These are phyloP conservation scores for Xerocomellus intermedius DNA, from an alignment of 768 basidiomycete genomes.

Conservation along the genomic window DNA sequence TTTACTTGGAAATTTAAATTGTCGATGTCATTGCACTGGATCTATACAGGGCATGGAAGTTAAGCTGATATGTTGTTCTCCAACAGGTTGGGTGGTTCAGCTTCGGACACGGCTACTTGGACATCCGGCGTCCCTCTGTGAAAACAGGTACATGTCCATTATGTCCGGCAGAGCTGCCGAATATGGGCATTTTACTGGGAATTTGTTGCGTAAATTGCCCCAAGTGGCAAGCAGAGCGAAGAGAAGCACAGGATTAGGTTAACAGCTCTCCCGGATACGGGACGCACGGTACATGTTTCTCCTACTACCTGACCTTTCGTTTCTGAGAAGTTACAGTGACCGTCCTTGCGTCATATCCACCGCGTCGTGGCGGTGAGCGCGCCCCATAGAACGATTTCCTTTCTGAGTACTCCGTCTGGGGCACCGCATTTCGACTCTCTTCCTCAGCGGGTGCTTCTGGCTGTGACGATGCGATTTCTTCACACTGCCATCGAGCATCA, in stretches of 20 bases:
- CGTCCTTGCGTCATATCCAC: constrained; percentile 26
- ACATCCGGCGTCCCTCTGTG: constrained; percentile 12
- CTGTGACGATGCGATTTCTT: constrained; percentile 32
- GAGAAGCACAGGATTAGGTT: constrained; percentile 26
- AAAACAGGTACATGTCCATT: background rate
- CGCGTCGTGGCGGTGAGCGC: constrained; percentile 33
- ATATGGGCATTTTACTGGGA: background rate
- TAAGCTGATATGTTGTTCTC: constrained; percentile 3
- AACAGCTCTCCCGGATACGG: constrained; percentile 20
- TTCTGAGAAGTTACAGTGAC: constrained; percentile 8
- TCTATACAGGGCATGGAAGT: constrained; percentile 4
- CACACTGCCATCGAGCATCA: constrained; percentile 32
- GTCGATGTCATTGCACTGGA: constrained; percentile 25
- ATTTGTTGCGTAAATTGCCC: constrained; percentile 1
- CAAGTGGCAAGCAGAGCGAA: background rate
- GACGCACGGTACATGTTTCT: constrained; percentile 7
- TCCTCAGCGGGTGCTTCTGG: constrained; percentile 28
- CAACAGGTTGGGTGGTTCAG: constrained; percentile 2
- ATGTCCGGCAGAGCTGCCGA: background rate
- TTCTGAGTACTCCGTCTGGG: constrained; percentile 31
- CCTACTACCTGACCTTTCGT: constrained; percentile 10
- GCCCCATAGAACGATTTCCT: constrained; percentile 18
- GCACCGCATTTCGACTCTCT: constrained; percentile 28
- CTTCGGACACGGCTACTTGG: constrained; percentile 22
- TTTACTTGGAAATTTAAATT: constrained; percentile 1